Percentiles rank a stretch among this genome's conserved stretches.
phyloP scores from a whole-genome alignment of 257 asterid species.

The Jacaranda copaia region DNA sequence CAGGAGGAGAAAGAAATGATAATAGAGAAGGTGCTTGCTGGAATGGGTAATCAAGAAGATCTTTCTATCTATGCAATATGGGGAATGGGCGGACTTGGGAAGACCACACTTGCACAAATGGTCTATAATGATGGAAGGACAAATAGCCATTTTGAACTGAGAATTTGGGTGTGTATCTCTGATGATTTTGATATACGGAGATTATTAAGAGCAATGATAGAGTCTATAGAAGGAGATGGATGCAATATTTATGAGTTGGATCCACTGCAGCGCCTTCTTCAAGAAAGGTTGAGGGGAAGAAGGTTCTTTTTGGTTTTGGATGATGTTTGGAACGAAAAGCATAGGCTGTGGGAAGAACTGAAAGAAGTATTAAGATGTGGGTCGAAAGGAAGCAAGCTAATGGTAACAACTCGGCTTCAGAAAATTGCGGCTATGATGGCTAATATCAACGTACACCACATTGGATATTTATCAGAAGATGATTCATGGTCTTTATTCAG shows the following conservation, averaged over 20 bases:
- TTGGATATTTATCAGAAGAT: constrained; percentile 24
- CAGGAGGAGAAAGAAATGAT: constrained; percentile 38
- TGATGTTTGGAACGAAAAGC: constrained; percentile 47
- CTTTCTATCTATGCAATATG: constrained; percentile 39
- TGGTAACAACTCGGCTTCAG: constrained; percentile 34
- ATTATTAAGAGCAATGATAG: constrained; percentile 32
- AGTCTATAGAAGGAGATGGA: constrained; percentile 7
- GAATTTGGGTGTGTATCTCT: too few species aligned
- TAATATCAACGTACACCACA: constrained; percentile 7
- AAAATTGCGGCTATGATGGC: constrained; percentile 37
- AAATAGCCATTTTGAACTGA: constrained; percentile 22
- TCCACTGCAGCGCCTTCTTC: constrained; percentile 33
- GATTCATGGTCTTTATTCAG: constrained; percentile 43
- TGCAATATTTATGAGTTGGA: constrained; percentile 29
- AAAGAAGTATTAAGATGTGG: constrained; percentile 35
- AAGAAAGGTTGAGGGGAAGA: constrained; percentile 32
- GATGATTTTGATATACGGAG: constrained; percentile 30
- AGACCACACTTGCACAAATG: constrained; percentile 41
- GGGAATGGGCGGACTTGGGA: constrained; percentile 51
- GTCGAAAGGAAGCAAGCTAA: constrained; percentile 31
- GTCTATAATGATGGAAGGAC: constrained; percentile 40
- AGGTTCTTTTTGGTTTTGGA: constrained; percentile 40
- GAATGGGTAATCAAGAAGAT: constrained; percentile 7
- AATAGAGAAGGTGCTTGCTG: constrained; percentile 11
- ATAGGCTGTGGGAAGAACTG: constrained; percentile 35